phyloP scores from a whole-genome alignment of 345 rosid genomes.

The Laguncularia racemosa region DNA sequence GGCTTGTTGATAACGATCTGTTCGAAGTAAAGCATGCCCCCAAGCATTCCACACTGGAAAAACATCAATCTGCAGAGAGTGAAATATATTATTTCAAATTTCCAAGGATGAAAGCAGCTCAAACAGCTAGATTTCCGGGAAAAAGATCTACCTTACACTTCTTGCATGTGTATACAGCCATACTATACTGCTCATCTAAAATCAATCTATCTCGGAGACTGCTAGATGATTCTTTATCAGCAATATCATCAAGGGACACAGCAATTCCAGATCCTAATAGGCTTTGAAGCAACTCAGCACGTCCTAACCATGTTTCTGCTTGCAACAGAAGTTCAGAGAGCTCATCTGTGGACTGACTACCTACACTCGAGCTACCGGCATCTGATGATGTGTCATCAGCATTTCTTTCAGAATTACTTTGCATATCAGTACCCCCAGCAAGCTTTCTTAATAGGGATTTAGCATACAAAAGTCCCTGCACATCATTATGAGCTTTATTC shows the following conservation, averaged over 20 bases:
- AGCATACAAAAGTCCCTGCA: slow-evolving; percentile 81
- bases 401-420: slow-evolving; percentile 53
- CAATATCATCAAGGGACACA: slow-evolving; percentile 91
- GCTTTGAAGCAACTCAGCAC: slow-evolving; percentile 95
- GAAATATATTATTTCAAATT: slow-evolving; percentile 1
- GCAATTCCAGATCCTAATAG: slow-evolving; percentile 93
- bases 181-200: slow-evolving; percentile 88
- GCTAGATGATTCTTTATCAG: slow-evolving; percentile 77
- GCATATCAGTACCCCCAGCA: slow-evolving; percentile 49
- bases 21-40: slow-evolving; percentile 96
- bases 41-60: slow-evolving; percentile 98
- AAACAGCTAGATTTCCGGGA: slow-evolving; percentile 2
- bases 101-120: background rate
- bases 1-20: slow-evolving; percentile 91
- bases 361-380: slow-evolving; percentile 85
- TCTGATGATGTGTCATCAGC: slow-evolving; percentile 85
- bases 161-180: slow-evolving; percentile 95
- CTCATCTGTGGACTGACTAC: slow-evolving; percentile 78
- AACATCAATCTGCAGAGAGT: slow-evolving; percentile 68
- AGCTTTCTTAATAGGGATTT: slow-evolving; percentile 77
- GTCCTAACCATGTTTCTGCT: slow-evolving; percentile 79
- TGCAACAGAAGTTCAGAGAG: slow-evolving; percentile 58
- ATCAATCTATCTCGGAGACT: slow-evolving; percentile 77
- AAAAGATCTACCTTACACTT: slow-evolving; percentile 78
- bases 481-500: slow-evolving; percentile 9